These are phyloP conservation scores for Juncus effusus DNA, from an alignment of 176 grass and related monocot species.

Conservation along the genomic window DNA sequence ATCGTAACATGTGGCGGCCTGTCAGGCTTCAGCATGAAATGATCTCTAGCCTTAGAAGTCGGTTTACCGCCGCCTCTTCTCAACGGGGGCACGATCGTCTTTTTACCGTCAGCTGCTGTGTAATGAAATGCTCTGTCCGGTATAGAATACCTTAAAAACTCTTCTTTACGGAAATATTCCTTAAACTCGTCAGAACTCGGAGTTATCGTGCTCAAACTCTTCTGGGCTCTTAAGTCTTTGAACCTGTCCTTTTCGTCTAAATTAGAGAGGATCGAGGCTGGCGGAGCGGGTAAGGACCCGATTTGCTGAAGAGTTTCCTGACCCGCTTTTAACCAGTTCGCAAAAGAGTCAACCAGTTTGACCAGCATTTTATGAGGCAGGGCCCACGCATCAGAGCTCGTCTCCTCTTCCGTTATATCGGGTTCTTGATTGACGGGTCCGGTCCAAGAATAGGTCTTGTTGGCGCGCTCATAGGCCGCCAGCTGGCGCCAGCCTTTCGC, in stretches of 20 bases:
- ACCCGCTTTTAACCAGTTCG: constrained; percentile 99
- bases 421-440: constrained; percentile 54
- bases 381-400: constrained; percentile 87
- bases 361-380: constrained; percentile 99
- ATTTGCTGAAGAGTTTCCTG: constrained; percentile 99
- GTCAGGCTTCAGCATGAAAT: constrained; percentile 94
- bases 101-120: constrained; percentile 92
- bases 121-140: constrained; percentile 98
- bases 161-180: constrained; percentile 79
- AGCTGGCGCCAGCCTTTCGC: constrained; percentile 90
- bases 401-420: constrained; percentile 64
- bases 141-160: constrained; percentile 91
- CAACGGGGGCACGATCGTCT: constrained; percentile 90
- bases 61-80: constrained; percentile 95
- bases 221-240: constrained; percentile 94
- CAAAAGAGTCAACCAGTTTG: constrained; percentile 97
- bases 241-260: constrained; percentile 93
- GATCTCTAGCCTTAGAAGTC: constrained; percentile 93
- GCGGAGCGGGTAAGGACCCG: constrained; percentile 82
- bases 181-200: constrained; percentile 80
- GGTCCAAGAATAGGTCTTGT: constrained; percentile 91
- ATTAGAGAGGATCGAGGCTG: constrained; percentile 68
- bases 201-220: constrained; percentile 92
- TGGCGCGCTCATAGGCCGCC: constrained; percentile 76
- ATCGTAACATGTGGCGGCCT: constrained; percentile 96